Evolutionary conservation across 306 rosid species (phyloP).

Genomic region (Cucurbita maxima): DNA sequence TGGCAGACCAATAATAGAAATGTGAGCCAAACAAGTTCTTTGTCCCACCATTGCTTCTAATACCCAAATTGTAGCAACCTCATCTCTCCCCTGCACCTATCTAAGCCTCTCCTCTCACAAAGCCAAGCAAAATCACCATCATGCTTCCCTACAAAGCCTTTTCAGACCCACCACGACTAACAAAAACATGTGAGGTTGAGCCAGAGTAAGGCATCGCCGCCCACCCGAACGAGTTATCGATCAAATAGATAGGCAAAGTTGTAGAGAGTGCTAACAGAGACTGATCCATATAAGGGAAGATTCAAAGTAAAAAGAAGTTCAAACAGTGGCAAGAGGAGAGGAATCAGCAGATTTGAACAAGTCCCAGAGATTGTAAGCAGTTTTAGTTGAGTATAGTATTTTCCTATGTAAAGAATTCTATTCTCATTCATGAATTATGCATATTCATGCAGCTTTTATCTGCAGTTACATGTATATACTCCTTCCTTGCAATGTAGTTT

Average conservation of each 20-base stretch:
- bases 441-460: conserved; percentile 27
- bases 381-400: conserved; percentile 6
- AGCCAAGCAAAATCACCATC: no score
- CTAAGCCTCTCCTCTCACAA: neutral
- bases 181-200: neutral
- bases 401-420: conserved; percentile 36
- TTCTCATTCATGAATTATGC: conserved; percentile 28
- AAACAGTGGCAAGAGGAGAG: neutral
- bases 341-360: neutral
- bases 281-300: neutral
- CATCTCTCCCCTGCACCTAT: no score
- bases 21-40: neutral
- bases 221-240: neutral
- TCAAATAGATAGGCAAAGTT: neutral
- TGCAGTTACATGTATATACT: conserved; percentile 44
- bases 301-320: neutral
- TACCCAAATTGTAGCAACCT: no score
- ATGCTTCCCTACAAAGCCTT: neutral
- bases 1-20: neutral
- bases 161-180: no score
- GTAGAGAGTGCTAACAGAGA: neutral
- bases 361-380: neutral
- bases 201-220: no score
- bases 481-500: conserved; percentile 14
- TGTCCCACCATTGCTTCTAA: neutral